Evolutionary conservation across 2,329 filamentous ascomycete species (phyloP), one percentile per base, ranked within the genome.

Genomic region (Colletotrichum trifolii): DNA sequence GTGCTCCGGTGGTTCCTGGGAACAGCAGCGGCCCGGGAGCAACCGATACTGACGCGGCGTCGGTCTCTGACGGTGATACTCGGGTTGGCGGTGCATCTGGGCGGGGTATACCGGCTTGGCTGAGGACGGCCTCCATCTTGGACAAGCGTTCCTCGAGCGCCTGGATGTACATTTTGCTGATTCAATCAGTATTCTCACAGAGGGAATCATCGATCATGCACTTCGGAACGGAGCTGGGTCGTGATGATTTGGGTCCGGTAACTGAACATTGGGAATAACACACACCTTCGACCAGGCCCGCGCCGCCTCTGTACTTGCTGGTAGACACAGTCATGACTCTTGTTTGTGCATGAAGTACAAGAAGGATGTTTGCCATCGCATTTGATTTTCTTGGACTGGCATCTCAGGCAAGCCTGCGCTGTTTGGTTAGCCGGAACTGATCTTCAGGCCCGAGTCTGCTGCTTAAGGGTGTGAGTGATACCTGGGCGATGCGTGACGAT

Each of bases 301-400:
- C 66, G 66, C 8, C 63, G 64, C 36, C 63, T 54, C 25, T 62
- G 62, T 11, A 62, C 58, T n/a, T 60, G 40, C 8, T 66, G 57
- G 8, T 68, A 68, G 10, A 52, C 35, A 12, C 66, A 68, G 5
- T 68, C 63, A 47, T 62, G 57, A 6, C 45, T 46, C 8, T 52
- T 48, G 15, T 17, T 63, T 17, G 53, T 52, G 33, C 66, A 68
- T 3, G 63, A 35, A 39, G 66, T 57, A 17, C 66, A 68, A 2
- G 57, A 58, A n/a, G 66, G 66, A 10, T 17, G 48, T 33, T 8
- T 58, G 1, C 63, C 66, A 15, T 68, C 66, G 12, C 66, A 68
- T 17, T 65, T 65, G 38, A 66, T 63, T 42, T 68, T 68, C 34
- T 65, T 66, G 1, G 56, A 63, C n/a, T 66, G 48, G 12, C 66